phyloP scores from a whole-genome alignment of 164 flowering plant species.

The Santalum album region DNA sequence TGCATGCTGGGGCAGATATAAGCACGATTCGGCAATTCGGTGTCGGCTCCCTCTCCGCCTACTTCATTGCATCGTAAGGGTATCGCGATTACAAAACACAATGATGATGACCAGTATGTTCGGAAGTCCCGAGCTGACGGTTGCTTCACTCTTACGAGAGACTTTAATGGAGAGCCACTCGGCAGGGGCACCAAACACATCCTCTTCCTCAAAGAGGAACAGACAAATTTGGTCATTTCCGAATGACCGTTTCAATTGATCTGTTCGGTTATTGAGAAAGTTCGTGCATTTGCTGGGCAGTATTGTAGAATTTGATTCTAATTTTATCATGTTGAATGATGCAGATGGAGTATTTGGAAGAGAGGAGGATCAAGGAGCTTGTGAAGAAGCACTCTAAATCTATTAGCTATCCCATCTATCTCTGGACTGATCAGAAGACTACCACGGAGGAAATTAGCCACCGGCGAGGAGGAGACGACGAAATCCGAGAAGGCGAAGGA shows the following conservation, averaged over 20 bases:
- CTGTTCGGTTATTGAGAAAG: too few relatives aligned
- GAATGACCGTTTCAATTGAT: too few relatives aligned
- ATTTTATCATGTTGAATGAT: background rate
- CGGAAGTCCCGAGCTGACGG: slow-evolving; percentile 77
- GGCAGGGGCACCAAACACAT: slow-evolving; percentile 65
- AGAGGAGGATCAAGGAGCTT: slow-evolving; percentile 59
- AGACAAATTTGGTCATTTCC: background rate
- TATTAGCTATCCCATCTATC: slow-evolving; percentile 60
- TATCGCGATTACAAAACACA: slow-evolving; percentile 62
- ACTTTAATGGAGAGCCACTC: slow-evolving; percentile 42
- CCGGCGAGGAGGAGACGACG: slow-evolving; percentile 41
- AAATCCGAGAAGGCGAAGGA: slow-evolving; percentile 57
- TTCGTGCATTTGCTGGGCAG: too few relatives aligned
- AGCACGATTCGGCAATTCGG: slow-evolving; percentile 73
- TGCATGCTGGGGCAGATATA: slow-evolving; percentile 62
- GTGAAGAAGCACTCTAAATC: slow-evolving; percentile 73
- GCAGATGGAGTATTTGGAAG: slow-evolving; percentile 61
- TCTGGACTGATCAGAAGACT: slow-evolving; percentile 62
- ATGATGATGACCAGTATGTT: slow-evolving; percentile 58
- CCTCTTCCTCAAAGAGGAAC: slow-evolving; percentile 48
- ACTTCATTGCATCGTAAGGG: slow-evolving; percentile 57
- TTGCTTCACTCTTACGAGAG: slow-evolving; percentile 61
- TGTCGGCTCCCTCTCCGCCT: slow-evolving; percentile 60
- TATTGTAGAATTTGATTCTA: too few relatives aligned
- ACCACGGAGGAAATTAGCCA: slow-evolving; percentile 58